A percentile compares a stretch with the other conserved stretches of the same genome.
Evolutionary conservation across 2,329 filamentous ascomycete genomes (phyloP).

Genomic region (Colletotrichum godetiae): DNA sequence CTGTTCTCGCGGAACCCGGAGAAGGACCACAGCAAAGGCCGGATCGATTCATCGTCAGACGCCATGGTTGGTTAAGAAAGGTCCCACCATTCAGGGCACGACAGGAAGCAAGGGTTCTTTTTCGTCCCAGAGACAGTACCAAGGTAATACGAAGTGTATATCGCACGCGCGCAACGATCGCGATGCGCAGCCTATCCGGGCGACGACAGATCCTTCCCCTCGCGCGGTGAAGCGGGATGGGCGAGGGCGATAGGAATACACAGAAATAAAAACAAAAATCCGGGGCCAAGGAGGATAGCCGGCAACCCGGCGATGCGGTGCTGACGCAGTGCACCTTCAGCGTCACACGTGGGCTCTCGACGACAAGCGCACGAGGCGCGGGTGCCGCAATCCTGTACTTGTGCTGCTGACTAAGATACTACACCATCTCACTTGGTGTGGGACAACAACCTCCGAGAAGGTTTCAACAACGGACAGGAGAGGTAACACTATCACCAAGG

Average conservation of each 20-base stretch:
- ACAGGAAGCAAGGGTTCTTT: not conserved
- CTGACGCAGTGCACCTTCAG: slow-evolving; percentile 32
- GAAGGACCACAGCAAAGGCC: slow-evolving; percentile 32
- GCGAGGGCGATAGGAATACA: not conserved
- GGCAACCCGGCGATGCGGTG: slow-evolving; percentile 28
- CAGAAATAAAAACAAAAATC: not conserved
- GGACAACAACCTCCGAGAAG: not conserved
- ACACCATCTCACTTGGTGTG: not conserved
- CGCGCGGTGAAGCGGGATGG: not conserved
- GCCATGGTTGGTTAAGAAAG: slow-evolving; percentile 10
- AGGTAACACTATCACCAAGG: not conserved
- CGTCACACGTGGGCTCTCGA: slow-evolving; percentile 29
- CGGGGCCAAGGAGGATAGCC: slow-evolving; percentile 16
- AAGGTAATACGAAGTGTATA: not conserved
- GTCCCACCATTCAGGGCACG: not conserved
- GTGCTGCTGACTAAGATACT: slow-evolving; percentile 24
- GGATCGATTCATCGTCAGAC: slow-evolving; percentile 28
- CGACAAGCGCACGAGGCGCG: slow-evolving; percentile 17
- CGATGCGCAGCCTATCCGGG: slow-evolving; percentile 17
- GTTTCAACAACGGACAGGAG: not conserved
- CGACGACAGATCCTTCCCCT: not conserved
- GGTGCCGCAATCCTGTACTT: slow-evolving; percentile 2
- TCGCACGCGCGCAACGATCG: not conserved
- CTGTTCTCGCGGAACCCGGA: slow-evolving; percentile 31
- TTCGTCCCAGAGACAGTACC: not conserved